Percentiles rank a stretch among this genome's conserved stretches.
These are phyloP conservation scores for Pyrenophora teres DNA, from an alignment of 2,329 filamentous ascomycete genomes.

Conservation along the genomic window DNA sequence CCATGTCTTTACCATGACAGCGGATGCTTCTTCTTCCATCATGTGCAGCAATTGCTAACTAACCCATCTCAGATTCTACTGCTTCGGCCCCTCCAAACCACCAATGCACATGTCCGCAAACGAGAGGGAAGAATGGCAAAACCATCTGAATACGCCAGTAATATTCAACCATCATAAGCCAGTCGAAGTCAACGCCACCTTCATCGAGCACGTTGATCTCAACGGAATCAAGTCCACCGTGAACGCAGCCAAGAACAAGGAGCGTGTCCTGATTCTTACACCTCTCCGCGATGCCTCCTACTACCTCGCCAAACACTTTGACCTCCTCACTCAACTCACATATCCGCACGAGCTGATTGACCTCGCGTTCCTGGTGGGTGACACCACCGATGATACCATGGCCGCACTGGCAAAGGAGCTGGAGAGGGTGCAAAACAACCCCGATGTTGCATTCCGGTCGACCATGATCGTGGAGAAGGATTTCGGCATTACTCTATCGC, in stretches of 20 bases:
- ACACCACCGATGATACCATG: conserved; percentile 88
- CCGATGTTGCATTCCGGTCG: conserved; percentile 82
- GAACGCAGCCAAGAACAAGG: conserved; percentile 77
- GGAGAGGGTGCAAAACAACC: conserved; percentile 80
- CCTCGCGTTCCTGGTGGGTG: conserved; percentile 89
- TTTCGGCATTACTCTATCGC: conserved; percentile 75
- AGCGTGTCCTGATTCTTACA: conserved; percentile 88
- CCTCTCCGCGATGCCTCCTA: conserved; percentile 86
- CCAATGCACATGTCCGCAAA: conserved; percentile 94
- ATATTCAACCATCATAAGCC: conserved; percentile 95
- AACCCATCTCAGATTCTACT: conserved; percentile 75
- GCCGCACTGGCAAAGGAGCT: conserved; percentile 85
- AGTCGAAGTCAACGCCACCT: conserved; percentile 78
- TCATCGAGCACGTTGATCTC: conserved; percentile 80
- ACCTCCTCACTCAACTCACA: conserved; percentile 83
- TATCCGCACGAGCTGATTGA: conserved; percentile 97
- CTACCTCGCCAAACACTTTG: conserved; percentile 88
- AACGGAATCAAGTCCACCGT: conserved; percentile 82
- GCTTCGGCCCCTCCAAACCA: conserved; percentile 93
- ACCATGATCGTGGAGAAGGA: conserved; percentile 88
- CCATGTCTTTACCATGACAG: background rate
- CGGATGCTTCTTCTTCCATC: background rate
- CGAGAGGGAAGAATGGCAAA: conserved; percentile 87
- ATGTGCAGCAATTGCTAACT: conserved; percentile 25
- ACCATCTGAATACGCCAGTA: conserved; percentile 87